A percentile compares a stretch with the other conserved stretches of the same genome.
Evolutionary conservation across 768 basidiomycete genomes (phyloP).

Genomic region (Boletus subparvulus): DNA sequence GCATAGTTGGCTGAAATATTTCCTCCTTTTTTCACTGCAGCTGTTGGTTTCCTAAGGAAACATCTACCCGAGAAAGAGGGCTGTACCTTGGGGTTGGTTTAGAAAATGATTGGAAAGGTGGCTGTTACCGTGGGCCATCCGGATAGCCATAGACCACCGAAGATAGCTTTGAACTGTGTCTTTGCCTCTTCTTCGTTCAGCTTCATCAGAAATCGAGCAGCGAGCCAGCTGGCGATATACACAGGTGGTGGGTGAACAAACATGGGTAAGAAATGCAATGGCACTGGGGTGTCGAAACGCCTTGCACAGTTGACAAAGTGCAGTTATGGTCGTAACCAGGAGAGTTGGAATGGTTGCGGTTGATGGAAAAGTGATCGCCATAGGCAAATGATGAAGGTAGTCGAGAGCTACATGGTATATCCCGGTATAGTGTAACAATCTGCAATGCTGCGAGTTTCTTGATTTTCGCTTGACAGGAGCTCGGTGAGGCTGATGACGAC

Average conservation of each 20-base stretch:
- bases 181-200: constrained; percentile 58
- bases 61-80: too few species aligned
- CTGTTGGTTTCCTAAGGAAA: too few species aligned
- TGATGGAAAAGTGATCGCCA: constrained; percentile 10
- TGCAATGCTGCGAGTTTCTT: constrained; percentile 28
- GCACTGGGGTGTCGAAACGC: constrained; percentile 43
- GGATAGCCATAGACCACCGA: constrained; percentile 37
- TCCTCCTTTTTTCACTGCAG: too few species aligned
- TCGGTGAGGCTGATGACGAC: constrained; percentile 11
- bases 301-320: constrained; percentile 38
- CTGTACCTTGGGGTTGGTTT: too few species aligned
- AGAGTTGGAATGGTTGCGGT: constrained; percentile 16
- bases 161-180: constrained; percentile 70
- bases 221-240: constrained; percentile 50
- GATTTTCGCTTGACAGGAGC: constrained; percentile 9
- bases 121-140: too few species aligned
- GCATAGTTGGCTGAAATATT: too few species aligned
- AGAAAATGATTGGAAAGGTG: too few species aligned
- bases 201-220: constrained; percentile 41
- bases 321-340: constrained; percentile 34
- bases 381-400: constrained; percentile 41
- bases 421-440: constrained; percentile 50
- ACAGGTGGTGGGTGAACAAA: constrained; percentile 57
- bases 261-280: constrained; percentile 39
- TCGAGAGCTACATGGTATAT: constrained; percentile 52